Conservation (phyloP, 1,284 basidiomycete species). For the Cystobasidium slooffiae region DNA sequence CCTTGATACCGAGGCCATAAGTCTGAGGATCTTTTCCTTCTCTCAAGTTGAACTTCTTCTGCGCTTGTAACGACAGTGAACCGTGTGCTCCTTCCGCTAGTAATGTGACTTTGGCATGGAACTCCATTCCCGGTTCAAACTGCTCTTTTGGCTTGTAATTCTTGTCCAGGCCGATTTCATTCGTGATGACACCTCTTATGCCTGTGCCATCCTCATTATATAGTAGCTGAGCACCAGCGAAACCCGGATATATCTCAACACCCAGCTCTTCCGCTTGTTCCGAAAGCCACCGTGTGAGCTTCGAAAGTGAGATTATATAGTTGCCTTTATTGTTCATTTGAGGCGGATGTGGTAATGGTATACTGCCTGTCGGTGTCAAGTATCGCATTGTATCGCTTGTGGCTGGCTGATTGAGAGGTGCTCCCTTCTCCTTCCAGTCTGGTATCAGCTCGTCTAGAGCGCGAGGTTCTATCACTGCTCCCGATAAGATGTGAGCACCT, state of each 20-base stretch:
- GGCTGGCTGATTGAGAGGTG: constrained; percentile 76
- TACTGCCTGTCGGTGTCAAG: constrained; percentile 71
- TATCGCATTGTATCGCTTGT: constrained; percentile 83
- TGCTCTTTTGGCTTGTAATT: constrained; percentile 77
- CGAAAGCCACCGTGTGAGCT: constrained; percentile 87
- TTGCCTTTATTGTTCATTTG: constrained; percentile 96
- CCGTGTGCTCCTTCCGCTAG: constrained; percentile 97
- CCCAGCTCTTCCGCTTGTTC: constrained; percentile 83
- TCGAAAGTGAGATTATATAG: constrained; percentile 89
- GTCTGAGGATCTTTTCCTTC: constrained; percentile 86
- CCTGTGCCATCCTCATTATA: constrained; percentile 70
- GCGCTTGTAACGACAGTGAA: constrained; percentile 80
- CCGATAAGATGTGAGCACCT: constrained; percentile 95
- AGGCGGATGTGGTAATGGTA: constrained; percentile 93
- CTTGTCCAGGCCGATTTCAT: constrained; percentile 91
- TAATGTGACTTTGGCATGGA: constrained; percentile 90
- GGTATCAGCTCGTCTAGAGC: constrained; percentile 92
- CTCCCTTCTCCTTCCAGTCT: constrained; percentile 71
- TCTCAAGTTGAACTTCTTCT: constrained; percentile 77
- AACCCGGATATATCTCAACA: constrained; percentile 96
- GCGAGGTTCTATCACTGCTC: constrained; percentile 90
- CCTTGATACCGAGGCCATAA: constrained; percentile 95
- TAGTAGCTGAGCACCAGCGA: constrained; percentile 83
- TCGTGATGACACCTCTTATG: constrained; percentile 85
- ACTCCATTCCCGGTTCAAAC: constrained; percentile 97